Evolutionary conservation across 495 filamentous ascomycete species (phyloP).

Genomic region (Trichoderma parareesei): DNA sequence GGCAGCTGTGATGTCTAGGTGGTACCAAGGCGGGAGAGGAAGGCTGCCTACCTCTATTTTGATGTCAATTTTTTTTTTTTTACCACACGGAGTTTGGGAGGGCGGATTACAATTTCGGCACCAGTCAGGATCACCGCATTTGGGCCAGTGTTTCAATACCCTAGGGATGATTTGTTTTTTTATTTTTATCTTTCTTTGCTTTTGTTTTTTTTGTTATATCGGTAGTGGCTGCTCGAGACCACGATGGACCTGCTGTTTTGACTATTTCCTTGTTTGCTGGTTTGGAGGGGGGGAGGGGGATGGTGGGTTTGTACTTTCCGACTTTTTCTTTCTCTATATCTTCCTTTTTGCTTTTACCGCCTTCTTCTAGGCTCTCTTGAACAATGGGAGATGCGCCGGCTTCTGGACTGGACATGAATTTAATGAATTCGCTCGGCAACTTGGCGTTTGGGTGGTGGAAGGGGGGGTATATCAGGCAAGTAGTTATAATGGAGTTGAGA

Average conservation of each 20-base stretch:
- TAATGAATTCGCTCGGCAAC: background rate
- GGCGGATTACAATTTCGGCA: background rate
- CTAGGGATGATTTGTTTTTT: background rate
- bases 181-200: background rate
- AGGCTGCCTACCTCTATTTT: no score
- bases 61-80: background rate
- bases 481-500: background rate
- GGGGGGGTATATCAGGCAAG: background rate
- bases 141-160: conserved; percentile 13
- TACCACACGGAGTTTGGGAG: conserved; percentile 14
- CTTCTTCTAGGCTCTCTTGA: background rate
- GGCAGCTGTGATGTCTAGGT: no score
- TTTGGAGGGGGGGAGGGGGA: background rate
- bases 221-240: background rate
- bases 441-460: background rate
- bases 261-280: background rate
- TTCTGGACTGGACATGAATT: background rate
- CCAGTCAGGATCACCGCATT: background rate
- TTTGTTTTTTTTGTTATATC: no score
- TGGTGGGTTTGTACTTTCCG: background rate
- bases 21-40: no score
- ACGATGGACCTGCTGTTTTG: background rate
- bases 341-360: background rate
- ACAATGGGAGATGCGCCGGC: background rate
- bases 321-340: background rate